Evolutionary conservation across 164 flowering plant genomes (phyloP).

Genomic region (Berberis thunbergii): DNA sequence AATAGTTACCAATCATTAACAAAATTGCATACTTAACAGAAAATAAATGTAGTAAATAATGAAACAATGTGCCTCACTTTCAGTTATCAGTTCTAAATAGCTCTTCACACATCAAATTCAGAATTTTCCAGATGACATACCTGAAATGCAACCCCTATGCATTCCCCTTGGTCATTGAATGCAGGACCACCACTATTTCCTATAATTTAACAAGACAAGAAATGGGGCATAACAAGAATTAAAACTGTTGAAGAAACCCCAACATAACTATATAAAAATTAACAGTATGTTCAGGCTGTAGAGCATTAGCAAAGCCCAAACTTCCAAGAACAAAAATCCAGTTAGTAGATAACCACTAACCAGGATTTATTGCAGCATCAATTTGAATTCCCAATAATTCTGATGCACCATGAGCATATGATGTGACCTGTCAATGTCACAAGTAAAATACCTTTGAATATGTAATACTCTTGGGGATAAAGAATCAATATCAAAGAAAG

Average conservation of each 20-base stretch:
- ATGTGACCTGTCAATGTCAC: conserved; percentile 57
- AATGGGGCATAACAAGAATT: background rate
- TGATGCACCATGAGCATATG: conserved; percentile 93
- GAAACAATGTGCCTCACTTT: too few species aligned
- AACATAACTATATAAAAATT: too few species aligned
- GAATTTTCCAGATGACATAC: conserved; percentile 28
- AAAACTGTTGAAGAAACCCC: background rate
- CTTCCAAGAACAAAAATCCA: background rate
- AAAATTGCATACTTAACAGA: too few species aligned
- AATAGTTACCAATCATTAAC: too few species aligned
- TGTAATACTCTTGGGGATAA: too few species aligned
- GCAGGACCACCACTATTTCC: conserved; percentile 99
- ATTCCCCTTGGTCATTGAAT: conserved; percentile 91
- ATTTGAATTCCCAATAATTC: conserved; percentile 96
- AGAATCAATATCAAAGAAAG: too few species aligned
- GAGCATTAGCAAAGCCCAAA: background rate
- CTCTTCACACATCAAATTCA: background rate
- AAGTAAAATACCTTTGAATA: background rate
- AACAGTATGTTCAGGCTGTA: background rate
- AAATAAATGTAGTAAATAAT: too few species aligned
- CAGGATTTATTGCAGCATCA: conserved; percentile 99
- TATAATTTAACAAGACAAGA: conserved; percentile 8
- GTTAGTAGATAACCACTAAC: conserved; percentile 29
- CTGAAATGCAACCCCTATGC: conserved; percentile 99
- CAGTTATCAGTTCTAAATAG: background rate